phyloP scores from a whole-genome alignment of 2,329 filamentous ascomycete genomes.

The Cordyceps militaris region DNA sequence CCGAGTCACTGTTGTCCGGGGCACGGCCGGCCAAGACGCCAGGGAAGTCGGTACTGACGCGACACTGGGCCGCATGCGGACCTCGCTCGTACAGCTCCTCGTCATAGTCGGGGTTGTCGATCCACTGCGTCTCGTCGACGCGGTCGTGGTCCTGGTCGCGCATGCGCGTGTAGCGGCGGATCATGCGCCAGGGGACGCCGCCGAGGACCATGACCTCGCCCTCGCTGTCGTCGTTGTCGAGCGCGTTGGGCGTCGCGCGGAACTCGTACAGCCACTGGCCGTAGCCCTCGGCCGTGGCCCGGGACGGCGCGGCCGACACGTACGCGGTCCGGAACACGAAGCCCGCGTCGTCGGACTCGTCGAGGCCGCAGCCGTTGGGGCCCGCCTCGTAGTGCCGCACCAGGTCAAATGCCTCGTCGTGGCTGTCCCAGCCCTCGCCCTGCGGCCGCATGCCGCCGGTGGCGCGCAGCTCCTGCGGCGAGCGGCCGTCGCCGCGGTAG shows the following conservation, averaged over 20 bases:
- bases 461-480: background rate
- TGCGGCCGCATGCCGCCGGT: conserved; percentile 9
- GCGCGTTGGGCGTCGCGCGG: conserved; percentile 9
- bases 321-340: background rate
- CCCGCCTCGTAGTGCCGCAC: background rate
- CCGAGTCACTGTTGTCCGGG: background rate
- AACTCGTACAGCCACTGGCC: conserved; percentile 14
- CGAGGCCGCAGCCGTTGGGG: conserved; percentile 6
- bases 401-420: background rate
- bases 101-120: background rate
- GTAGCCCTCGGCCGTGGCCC: background rate
- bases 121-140: background rate
- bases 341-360: background rate
- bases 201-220: conserved; percentile 10
- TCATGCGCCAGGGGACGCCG: conserved; percentile 10
- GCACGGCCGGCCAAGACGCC: background rate
- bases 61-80: background rate
- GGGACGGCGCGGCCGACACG: background rate
- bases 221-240: conserved; percentile 8
- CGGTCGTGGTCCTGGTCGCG: background rate
- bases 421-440: conserved; percentile 2
- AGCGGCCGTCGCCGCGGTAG: conserved; percentile 12
- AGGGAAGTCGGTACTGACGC: background rate
- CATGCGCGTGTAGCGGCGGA: conserved; percentile 10
- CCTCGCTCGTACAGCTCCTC: background rate